These are phyloP conservation scores for Jamesozyma spencerorum DNA, from an alignment of 805 yeast species.

Conservation along the genomic window DNA sequence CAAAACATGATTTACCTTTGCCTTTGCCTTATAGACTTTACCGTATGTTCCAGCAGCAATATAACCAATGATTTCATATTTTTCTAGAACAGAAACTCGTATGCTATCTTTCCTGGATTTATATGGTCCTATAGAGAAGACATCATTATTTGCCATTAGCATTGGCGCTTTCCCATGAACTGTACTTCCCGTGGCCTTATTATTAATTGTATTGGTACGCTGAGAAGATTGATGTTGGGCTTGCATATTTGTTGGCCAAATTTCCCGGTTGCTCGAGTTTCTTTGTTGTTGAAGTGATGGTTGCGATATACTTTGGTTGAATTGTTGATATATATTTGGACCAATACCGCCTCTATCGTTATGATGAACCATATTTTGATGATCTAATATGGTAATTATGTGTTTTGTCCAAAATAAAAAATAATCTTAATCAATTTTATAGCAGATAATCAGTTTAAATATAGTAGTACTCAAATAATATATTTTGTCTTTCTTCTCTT, in stretches of 20 bases:
- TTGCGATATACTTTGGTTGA: neutral
- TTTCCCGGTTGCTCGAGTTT: conserved; percentile 7
- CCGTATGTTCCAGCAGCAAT: conserved; percentile 99
- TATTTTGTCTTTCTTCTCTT: too few species aligned
- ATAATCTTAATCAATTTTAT: too few species aligned
- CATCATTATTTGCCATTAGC: conserved; percentile 45
- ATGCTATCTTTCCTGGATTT: conserved; percentile 53
- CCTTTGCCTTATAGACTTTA: conserved; percentile 83
- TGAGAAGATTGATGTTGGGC: conserved; percentile 1
- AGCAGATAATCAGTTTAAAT: too few species aligned
- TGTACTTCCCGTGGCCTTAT: conserved; percentile 5
- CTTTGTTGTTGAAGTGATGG: conserved; percentile 10
- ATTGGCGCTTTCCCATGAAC: conserved; percentile 34
- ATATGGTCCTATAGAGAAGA: conserved; percentile 51
- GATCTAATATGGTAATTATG: too few species aligned
- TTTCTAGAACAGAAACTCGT: conserved; percentile 67
- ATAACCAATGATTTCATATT: conserved; percentile 84
- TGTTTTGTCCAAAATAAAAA: too few species aligned
- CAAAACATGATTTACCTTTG: too few species aligned
- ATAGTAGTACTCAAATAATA: too few species aligned
- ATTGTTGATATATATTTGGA: too few species aligned
- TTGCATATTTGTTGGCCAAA: conserved; percentile 14
- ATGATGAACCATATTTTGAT: too few species aligned
- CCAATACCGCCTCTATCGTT: too few species aligned
- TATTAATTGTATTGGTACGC: conserved; percentile 8